phyloP scores from a whole-genome alignment of 2,329 filamentous ascomycete genomes.

The Penicillium sp. region DNA sequence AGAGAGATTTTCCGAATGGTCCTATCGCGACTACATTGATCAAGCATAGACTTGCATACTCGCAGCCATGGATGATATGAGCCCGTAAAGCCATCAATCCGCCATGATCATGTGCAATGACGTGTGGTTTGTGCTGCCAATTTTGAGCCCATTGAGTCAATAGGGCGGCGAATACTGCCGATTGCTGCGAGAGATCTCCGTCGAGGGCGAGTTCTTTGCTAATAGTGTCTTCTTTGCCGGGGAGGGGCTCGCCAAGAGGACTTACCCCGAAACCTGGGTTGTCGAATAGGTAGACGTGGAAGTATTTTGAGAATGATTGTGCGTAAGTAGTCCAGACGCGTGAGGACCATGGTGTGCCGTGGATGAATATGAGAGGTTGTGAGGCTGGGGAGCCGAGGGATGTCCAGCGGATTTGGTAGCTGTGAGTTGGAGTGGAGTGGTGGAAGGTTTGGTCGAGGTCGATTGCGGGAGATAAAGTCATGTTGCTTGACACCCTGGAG shows the following conservation, averaged over 20 bases:
- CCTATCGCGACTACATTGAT: slow-evolving; percentile 54
- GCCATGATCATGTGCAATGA: slow-evolving; percentile 56
- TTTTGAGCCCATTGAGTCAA: slow-evolving; percentile 42
- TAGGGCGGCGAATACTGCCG: slow-evolving; percentile 48
- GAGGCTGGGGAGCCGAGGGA: slow-evolving; percentile 39
- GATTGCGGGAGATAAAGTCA: neutral
- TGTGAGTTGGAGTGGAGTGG: slow-evolving; percentile 37
- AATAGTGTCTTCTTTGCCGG: slow-evolving; percentile 22
- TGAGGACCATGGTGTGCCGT: slow-evolving; percentile 58
- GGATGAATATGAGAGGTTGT: slow-evolving; percentile 52
- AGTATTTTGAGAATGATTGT: slow-evolving; percentile 42
- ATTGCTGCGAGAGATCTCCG: slow-evolving; percentile 45
- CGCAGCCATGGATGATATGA: slow-evolving; percentile 45
- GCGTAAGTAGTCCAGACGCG: slow-evolving; percentile 48
- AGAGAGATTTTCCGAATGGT: slow-evolving; percentile 53
- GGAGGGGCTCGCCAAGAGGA: slow-evolving; percentile 34
- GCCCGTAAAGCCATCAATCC: slow-evolving; percentile 51
- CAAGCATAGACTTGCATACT: slow-evolving; percentile 50
- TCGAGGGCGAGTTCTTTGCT: slow-evolving; percentile 38
- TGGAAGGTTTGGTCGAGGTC: slow-evolving; percentile 35
- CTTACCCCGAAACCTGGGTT: slow-evolving; percentile 54
- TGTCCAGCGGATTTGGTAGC: slow-evolving; percentile 41
- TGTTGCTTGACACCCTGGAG: neutral
- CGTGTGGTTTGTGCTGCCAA: slow-evolving; percentile 36
- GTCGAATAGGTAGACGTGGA: slow-evolving; percentile 54